Evolutionary conservation across 2,329 filamentous ascomycete species (phyloP).

Genomic region (Thermomyces lanuginosus): DNA sequence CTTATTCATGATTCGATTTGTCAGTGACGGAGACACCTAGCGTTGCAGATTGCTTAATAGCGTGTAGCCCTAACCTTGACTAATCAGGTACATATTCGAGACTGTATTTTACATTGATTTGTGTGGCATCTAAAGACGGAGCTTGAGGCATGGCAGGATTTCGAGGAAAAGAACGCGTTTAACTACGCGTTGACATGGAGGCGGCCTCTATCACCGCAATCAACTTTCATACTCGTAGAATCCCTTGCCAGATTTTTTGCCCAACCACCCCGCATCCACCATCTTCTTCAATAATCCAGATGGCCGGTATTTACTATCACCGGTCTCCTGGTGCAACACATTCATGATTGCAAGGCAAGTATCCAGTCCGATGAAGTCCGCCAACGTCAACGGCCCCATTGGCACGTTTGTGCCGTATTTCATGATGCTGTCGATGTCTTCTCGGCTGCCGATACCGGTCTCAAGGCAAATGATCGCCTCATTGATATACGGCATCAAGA

Average conservation of each 20-base stretch:
- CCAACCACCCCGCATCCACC: conserved; percentile 95
- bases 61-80: no score
- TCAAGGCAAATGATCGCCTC: conserved; percentile 93
- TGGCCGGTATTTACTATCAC: conserved; percentile 89
- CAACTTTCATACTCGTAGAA: conserved; percentile 66
- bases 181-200: no score
- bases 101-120: no score
- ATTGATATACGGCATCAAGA: conserved; percentile 98
- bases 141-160: neutral
- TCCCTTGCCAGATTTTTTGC: conserved; percentile 92
- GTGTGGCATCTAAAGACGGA: no score
- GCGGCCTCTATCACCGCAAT: no score
- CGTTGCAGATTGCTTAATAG: no score
- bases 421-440: conserved; percentile 96
- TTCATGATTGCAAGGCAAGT: conserved; percentile 96
- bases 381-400: conserved; percentile 86
- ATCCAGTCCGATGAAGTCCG: conserved; percentile 94
- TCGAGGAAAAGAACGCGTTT: neutral
- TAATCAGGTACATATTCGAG: no score
- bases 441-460: conserved; percentile 72
- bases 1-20: no score
- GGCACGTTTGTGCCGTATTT: conserved; percentile 98
- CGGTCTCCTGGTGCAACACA: conserved; percentile 77
- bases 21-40: no score
- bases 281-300: conserved; percentile 79